These are phyloP conservation scores for Fraxinus greggii DNA, from an alignment of 305 asterid species.

Conservation along the genomic window DNA sequence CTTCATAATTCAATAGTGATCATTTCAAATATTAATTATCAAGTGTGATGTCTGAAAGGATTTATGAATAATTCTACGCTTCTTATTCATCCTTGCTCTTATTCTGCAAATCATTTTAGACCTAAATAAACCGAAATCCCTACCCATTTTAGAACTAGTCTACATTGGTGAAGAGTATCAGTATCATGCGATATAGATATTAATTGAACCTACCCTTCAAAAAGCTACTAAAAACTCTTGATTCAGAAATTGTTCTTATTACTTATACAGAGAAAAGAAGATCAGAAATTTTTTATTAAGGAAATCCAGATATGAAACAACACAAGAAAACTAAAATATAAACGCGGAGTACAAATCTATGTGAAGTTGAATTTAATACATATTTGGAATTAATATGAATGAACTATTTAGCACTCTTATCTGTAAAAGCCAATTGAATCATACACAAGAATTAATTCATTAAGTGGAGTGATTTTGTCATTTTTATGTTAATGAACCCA, in stretches of 20 bases:
- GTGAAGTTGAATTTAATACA: not conserved
- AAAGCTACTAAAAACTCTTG: not conserved
- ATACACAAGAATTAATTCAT: not conserved
- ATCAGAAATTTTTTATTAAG: not conserved
- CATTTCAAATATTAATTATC: not conserved
- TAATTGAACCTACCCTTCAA: not conserved
- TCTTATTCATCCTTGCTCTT: not conserved
- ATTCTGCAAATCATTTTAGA: not conserved
- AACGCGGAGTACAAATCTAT: not conserved
- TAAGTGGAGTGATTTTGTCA: not conserved
- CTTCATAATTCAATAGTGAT: not conserved
- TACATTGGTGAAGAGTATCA: not conserved
- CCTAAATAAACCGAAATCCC: not conserved
- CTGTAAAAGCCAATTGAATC: not conserved
- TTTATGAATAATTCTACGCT: not conserved
- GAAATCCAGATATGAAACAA: not conserved
- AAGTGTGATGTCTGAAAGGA: not conserved
- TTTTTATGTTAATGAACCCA: not conserved
- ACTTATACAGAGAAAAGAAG: not conserved
- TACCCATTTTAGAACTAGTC: not conserved
- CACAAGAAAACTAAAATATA: not conserved
- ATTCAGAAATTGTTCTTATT: not conserved
- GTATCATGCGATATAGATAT: not conserved
- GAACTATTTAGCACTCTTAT: not conserved
- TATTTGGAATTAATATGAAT: not conserved